Base-by-base conservation (phyloP, 805 yeast genomes). In the Spathaspora arborariae region DNA sequence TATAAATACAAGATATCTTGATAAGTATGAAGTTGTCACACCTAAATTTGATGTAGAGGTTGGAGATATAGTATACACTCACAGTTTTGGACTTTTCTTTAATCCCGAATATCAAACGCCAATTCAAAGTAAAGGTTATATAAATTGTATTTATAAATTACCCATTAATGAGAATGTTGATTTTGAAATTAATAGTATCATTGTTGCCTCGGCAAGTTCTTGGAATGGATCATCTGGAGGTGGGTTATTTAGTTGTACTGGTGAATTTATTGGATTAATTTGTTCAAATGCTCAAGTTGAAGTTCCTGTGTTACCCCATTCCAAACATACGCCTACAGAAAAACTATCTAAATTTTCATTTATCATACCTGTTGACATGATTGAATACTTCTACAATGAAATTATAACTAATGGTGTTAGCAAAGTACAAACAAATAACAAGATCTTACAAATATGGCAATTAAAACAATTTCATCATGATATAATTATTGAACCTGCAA, bases 181-280 rank as follows among this genome's bases (percentile, higher is more conserved):
- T 47, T 3, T 49, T 56, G 9, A 18, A 10, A 15, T 22, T 4
- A 41, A 40, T 19, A 22, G 37, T n/a, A 47, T 74, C 46, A 53
- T 72, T 2, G 54, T 73, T 0, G 57, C 74, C 1, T 69, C 78
- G 0, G 60, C 76, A 0, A 61, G 74, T 7, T 75, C 78, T 53
- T 76, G 80, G 79, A 70, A 74, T 45, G 80, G 80, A 1, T 74
- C 79, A 3, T 70, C 77, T 1, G 80, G 80, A 0, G 80, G 80
- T 0, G 78, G 75, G 0, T 54, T 75, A 2, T 64, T 72, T 38
- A 47, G 48, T 16, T 22, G 37, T 2, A 33, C 47, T 15, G 57
- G 55, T n/a, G 50, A 58, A 11, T 51, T 75, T 9, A 43, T 71
- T 6, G 80, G 79, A 0, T 47, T 75, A 5, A 69, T 75, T 47